Evolutionary conservation across 805 yeast genomes (phyloP).

Genomic region (Candida hungchunana): DNA sequence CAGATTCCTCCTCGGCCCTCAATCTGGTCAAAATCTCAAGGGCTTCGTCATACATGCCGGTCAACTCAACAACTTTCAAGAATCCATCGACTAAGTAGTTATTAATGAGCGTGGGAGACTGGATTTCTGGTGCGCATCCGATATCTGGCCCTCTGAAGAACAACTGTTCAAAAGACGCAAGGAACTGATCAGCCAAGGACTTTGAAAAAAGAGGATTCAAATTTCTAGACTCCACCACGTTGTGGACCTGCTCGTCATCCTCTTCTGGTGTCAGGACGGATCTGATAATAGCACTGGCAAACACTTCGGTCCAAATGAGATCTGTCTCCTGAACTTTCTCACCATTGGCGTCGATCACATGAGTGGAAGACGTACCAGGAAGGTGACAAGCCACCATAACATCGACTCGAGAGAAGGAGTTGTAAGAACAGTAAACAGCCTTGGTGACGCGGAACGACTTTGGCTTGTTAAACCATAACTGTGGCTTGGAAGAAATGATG

Average conservation of each 20-base stretch:
- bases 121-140: conserved; percentile 67
- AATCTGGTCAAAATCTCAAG: conserved; percentile 54
- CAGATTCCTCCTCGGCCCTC: conserved; percentile 48
- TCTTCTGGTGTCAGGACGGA: conserved; percentile 63
- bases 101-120: conserved; percentile 56
- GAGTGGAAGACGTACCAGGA: conserved; percentile 68
- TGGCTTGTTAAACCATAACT: conserved; percentile 76
- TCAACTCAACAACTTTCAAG: conserved; percentile 55
- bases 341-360: conserved; percentile 41
- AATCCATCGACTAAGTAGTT: conserved; percentile 78
- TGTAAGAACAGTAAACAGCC: conserved; percentile 67
- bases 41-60: conserved; percentile 61
- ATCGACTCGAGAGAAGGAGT: conserved; percentile 65
- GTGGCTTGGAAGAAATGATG: conserved; percentile 55
- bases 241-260: conserved; percentile 67
- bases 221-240: conserved; percentile 79
- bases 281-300: conserved; percentile 64
- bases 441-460: conserved; percentile 68
- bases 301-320: conserved; percentile 51
- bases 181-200: conserved; percentile 47
- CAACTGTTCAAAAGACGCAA: conserved; percentile 61
- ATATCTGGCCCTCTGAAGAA: conserved; percentile 62
- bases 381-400: conserved; percentile 68
- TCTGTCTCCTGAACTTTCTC: conserved; percentile 49
- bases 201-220: conserved; percentile 65